Percentiles rank a stretch among this genome's conserved stretches.
Evolutionary conservation across 2,329 filamentous ascomycete species (phyloP).

Genomic region (Mycosphaerella sp.): DNA sequence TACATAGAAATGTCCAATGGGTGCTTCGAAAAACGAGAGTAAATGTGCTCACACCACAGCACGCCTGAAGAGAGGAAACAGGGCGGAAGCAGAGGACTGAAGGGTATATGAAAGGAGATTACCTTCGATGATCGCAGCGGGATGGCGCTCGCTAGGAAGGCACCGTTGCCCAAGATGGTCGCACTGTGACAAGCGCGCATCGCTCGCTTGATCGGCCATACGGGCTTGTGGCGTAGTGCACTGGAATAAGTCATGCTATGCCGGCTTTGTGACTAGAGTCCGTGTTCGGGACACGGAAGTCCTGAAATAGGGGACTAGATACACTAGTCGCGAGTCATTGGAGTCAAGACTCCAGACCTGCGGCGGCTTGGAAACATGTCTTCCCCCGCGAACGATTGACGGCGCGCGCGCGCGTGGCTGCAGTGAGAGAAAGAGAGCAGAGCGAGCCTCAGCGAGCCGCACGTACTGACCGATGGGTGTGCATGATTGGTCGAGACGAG

Average conservation of each 20-base stretch:
- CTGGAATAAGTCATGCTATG: neutral
- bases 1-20: conserved; percentile 4
- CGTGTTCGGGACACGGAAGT: conserved; percentile 11
- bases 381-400: neutral
- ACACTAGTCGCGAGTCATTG: conserved; percentile 5
- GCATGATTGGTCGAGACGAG: conserved; percentile 1
- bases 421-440: neutral
- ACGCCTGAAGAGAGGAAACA: neutral
- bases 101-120: conserved; percentile 11
- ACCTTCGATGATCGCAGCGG: conserved; percentile 2
- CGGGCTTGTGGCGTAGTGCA: conserved; percentile 1
- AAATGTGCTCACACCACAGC: conserved; percentile 6
- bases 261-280: conserved; percentile 2
- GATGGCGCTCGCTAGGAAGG: conserved; percentile 7
- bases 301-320: conserved; percentile 11
- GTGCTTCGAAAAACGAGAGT: conserved; percentile 5
- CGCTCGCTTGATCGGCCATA: conserved; percentile 12
- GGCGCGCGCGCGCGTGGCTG: neutral
- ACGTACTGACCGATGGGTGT: neutral
- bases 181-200: conserved; percentile 2
- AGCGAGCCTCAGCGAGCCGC: neutral
- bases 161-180: conserved; percentile 8
- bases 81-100: conserved; percentile 1
- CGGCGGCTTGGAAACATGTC: too few relatives aligned
- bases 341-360: neutral